Base-by-base conservation (phyloP, 2,329 filamentous ascomycete genomes). In the Coccinonectria pachysandricola region DNA sequence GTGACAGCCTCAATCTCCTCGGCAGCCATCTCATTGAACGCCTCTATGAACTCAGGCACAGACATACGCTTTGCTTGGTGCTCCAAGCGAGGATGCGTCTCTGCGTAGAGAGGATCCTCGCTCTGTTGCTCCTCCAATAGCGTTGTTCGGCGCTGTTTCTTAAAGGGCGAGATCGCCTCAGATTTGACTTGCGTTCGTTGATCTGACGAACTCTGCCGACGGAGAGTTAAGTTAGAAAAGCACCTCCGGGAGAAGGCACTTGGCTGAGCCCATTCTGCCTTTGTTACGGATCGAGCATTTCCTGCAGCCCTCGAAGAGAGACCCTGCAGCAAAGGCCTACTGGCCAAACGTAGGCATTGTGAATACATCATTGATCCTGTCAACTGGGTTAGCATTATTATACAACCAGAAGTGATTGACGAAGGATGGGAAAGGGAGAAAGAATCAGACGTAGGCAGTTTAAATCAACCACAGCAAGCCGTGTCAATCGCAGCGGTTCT, bases 401-500 rank as follows among this genome's bases (percentile, higher is more conserved):
- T 31, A 13, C 16, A 13, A n/a, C 19, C 33, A 27, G 23, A 28
- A 24, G 21, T 36, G 22, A 24, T 13, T 20, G 20, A 26, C 20
- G 32, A 33, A 11, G 26, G 19, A 32, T 19, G 28, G 14, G 31
- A 34, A 27, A 15, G 23, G 31, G 22, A 24, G 19, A 27, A 27
- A 15, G 31, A 29, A 32, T 60, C 57, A 61, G 57, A 43, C 18
- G 44, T 46, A 50, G 48, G 59, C 56, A 53, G 42, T 48, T 59
- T 30, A 53, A 49, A 57, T 62, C 60, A 60, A 37, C 21, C 56
- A 54, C 57, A 56, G 54, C 51, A 51, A 53, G 51, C 56, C 51
- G 56, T 50, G 54, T 63, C 57, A 61, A 59, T 58, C 59, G 60
- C 60, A 63, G 60, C 60, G 60, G 60, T 63, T 62, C 60, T 63